Evolutionary conservation across 176 grass and related monocot species (phyloP).

Genomic region (Dendrocalamus sinicus): DNA sequence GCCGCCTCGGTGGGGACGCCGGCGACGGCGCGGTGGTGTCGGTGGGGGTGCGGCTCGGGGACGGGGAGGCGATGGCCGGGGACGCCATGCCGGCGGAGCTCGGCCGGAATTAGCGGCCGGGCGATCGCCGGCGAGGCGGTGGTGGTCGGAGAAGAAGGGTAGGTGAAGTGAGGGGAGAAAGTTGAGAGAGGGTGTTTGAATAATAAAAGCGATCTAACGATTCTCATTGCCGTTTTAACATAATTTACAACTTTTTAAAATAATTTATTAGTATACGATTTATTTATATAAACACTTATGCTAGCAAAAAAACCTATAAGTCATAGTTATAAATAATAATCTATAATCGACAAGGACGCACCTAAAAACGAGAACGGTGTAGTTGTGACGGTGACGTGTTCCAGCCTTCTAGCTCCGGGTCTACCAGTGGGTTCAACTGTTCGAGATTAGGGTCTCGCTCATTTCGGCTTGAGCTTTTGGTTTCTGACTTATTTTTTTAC

Average conservation of each 20-base stretch:
- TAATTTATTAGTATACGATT: too few relatives aligned
- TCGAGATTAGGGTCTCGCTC: not conserved
- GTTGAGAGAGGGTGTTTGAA: slow-evolving; percentile 30
- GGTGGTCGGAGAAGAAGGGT: slow-evolving; percentile 40
- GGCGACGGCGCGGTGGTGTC: slow-evolving; percentile 46
- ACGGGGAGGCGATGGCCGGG: slow-evolving; percentile 13
- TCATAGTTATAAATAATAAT: too few relatives aligned
- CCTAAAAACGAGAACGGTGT: too few relatives aligned
- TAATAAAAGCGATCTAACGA: slow-evolving; percentile 19
- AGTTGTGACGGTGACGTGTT: slow-evolving; percentile 40
- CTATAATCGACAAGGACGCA: too few relatives aligned
- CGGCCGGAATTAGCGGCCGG: not conserved
- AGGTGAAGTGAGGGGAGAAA: slow-evolving; percentile 32
- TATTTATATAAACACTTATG: too few relatives aligned
- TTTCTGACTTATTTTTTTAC: too few relatives aligned
- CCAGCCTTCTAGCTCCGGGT: not conserved
- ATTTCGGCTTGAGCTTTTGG: too few relatives aligned
- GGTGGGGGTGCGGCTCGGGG: not conserved
- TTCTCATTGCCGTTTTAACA: too few relatives aligned
- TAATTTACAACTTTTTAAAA: too few relatives aligned
- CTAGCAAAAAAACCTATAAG: too few relatives aligned
- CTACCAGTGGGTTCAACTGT: slow-evolving; percentile 21
- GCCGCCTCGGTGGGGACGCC: slow-evolving; percentile 50
- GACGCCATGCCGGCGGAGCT: slow-evolving; percentile 29
- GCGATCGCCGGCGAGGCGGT: not conserved